Evolutionary conservation across 2,329 filamentous ascomycete species (phyloP), one percentile per base, ranked within the genome.

Genomic region (Chaetomium sp.): DNA sequence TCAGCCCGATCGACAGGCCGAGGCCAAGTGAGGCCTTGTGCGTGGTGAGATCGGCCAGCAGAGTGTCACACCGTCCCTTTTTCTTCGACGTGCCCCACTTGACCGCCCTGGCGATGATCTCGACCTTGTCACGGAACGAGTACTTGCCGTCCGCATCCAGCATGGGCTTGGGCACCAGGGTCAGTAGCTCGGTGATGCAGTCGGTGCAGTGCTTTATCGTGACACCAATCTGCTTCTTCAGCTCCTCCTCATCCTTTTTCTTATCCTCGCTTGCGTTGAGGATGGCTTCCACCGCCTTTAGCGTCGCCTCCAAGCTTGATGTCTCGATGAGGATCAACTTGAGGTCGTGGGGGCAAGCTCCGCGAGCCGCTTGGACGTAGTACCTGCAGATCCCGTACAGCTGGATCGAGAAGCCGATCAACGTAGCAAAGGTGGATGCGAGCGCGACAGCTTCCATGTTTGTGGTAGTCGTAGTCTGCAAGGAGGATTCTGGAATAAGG

Each of bases 301-400:
- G 36, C 11, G 50, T 59, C 11, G 53, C 48, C n/a, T 50, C 8
- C n/a, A 59, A 35, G 38, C 57, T 56, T 6, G 47, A 34, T 6
- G 51, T 40, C 53, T 59, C 57, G 4, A 56, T n/a, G 10, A 59
- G 41, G 19, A 59, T 50, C 4, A 53, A 41, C 32, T 46, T 56
- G 3, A 59, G 11, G 38, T 56, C 53, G 38, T 40, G 52, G 8
- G 57, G 54, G 6, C 50, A 54, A 10, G 47, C 49, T n/a, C 51
- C 54, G 6, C 44, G 45, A 11, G 38, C 44, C 4, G 42, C 43
- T 10, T 54, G 46, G 47, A 56, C 34, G 32, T 52, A 59, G 19
- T 35, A 54, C 47, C 53, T 40, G 51, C 46, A 49, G 27, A n/a
- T 43, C 3, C 19, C 9, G 11, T 45, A 54, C 27, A 54, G 19